phyloP scores from a whole-genome alignment of 441 rosid genomes.

The Jatropha podagrica region DNA sequence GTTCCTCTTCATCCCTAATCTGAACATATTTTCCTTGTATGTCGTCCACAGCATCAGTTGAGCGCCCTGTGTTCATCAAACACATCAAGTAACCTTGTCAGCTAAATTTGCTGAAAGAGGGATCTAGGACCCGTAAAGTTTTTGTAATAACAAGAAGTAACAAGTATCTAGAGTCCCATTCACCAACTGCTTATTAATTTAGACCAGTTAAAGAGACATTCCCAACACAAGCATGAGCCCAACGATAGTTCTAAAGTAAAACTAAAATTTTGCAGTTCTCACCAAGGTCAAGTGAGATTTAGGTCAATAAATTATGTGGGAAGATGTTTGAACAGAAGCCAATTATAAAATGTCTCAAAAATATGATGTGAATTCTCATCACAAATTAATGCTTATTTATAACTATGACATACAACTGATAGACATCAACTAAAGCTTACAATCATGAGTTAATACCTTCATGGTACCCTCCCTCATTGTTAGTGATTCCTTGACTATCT shows the following conservation, averaged over 20 bases:
- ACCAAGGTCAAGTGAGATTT: neutral
- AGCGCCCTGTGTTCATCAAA: slow-evolving; percentile 35
- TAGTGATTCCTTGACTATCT: neutral
- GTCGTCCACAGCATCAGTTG: slow-evolving; percentile 37
- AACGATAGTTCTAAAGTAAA: neutral
- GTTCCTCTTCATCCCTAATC: slow-evolving; percentile 45
- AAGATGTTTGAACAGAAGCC: neutral
- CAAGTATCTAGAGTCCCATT: neutral
- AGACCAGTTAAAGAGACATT: neutral
- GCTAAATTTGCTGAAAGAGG: slow-evolving; percentile 5
- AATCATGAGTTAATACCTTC: neutral
- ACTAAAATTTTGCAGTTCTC: neutral
- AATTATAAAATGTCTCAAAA: neutral
- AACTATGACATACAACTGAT: neutral
- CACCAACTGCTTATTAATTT: neutral
- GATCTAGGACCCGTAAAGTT: neutral
- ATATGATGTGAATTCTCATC: neutral
- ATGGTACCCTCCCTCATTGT: neutral
- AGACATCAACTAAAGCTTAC: neutral
- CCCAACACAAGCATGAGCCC: neutral
- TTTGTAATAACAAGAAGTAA: neutral
- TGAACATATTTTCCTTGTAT: slow-evolving; percentile 49
- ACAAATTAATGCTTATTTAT: neutral
- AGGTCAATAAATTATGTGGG: neutral
- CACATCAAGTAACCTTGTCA: slow-evolving; percentile 12